Evolutionary conservation across 352 stramenopile genomes (phyloP), one percentile per base, ranked within the genome.

Genomic region (Phytopythium delawarense): DNA sequence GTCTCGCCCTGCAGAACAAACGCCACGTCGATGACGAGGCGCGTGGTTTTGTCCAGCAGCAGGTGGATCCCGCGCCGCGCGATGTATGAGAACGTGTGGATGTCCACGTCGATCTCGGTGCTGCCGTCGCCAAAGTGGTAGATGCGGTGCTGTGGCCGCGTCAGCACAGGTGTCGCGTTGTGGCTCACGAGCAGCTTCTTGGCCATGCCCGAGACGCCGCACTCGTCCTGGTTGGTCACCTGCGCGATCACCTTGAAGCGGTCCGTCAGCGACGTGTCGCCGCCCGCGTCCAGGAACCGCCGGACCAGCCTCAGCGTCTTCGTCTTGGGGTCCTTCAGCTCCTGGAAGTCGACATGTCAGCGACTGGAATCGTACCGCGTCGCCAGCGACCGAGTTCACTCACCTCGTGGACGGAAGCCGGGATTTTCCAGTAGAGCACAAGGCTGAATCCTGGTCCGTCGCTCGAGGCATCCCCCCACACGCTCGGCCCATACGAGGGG

Each of bases 1-100:
- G 80, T 84, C 64, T 97, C 88, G 35, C 89, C 88, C 64, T 96
- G 86, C 15, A 97, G 73, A 18, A 95, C 85, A 60, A 95, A 94
- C 0, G 77, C 84, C 9, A 97, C 74, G 72, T 97, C 89, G 60
- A 97, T 92, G 46, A 97, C 82, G 21, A 97, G 68, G 32, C 78
- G 75, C 37, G 81, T 69, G 5, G 75, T 88, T 73, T 90, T 92
- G 76, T 92, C 80, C 16, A 92, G 67, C 46, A 94, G 66, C 50
- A 87, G 69, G 73, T 92, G 70, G 69, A 94, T 92, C 51, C 85
- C 85, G 18, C 81, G 83, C 3, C 85, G 82, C 16, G 85, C 85
- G 57, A 94, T 88, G 72, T 92, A 91, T 53, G 83, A 92, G 61
- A 94, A 94, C 28, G 80, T 69, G 70, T 94, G 85, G 23, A 94